These are phyloP conservation scores for Fusarium coicis DNA, from an alignment of 2,329 filamentous ascomycete genomes.

Conservation along the genomic window DNA sequence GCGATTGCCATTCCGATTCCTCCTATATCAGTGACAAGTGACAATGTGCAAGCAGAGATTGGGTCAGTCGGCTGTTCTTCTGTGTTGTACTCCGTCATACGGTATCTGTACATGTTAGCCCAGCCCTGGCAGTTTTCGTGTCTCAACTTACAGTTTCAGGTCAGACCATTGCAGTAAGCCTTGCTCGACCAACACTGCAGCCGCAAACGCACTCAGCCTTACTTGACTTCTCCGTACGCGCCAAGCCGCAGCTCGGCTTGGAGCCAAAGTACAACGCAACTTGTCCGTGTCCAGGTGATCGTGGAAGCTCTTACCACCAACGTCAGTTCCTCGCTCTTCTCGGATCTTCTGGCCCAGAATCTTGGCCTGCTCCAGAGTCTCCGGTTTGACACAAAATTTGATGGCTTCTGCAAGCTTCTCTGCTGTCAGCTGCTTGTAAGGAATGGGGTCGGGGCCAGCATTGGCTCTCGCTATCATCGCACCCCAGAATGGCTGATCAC, in stretches of 20 bases:
- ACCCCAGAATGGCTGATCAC: constrained; percentile 87
- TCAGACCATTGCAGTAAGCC: constrained; percentile 75
- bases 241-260: constrained; percentile 78
- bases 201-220: constrained; percentile 77
- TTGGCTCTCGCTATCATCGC: constrained; percentile 78
- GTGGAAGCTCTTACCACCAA: constrained; percentile 76
- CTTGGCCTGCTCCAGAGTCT: constrained; percentile 65
- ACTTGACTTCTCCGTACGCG: constrained; percentile 74
- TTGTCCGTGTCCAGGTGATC: constrained; percentile 73
- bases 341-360: constrained; percentile 73
- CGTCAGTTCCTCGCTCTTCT: constrained; percentile 71
- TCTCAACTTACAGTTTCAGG: constrained; percentile 72
- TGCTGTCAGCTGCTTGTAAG: constrained; percentile 73
- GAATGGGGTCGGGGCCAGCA: constrained; percentile 77
- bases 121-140: background rate
- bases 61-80: constrained; percentile 84
- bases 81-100: constrained; percentile 74
- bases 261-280: constrained; percentile 76
- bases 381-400: constrained; percentile 66
- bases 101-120: constrained; percentile 55
- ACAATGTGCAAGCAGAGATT: constrained; percentile 79
- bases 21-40: constrained; percentile 84
- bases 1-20: constrained; percentile 85
- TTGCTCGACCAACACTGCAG: constrained; percentile 72
- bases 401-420: constrained; percentile 75